A percentile compares a stretch with the other conserved stretches of the same genome.
These are phyloP conservation scores for Podila minutissima DNA, from an alignment of 192 early-diverging fungal genomes.

Conservation along the genomic window DNA sequence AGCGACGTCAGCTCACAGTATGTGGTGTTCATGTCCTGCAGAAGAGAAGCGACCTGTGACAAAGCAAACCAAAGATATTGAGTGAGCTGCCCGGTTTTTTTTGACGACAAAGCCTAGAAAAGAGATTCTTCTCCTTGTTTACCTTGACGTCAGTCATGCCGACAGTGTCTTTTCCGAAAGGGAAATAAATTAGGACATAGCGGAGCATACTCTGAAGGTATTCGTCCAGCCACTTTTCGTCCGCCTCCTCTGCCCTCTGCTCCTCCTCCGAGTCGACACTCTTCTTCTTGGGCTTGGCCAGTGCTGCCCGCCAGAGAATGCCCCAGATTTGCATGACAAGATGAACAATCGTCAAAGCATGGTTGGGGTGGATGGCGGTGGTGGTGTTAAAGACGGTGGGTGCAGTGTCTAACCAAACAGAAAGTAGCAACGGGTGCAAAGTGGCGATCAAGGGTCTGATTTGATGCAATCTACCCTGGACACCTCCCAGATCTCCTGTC, in stretches of 20 bases:
- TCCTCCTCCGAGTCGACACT: conserved; percentile 29
- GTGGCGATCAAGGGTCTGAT: conserved; percentile 54
- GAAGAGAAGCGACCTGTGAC: conserved; percentile 57
- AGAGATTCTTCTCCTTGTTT: neutral
- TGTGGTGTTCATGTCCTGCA: conserved; percentile 77
- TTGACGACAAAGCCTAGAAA: too few species aligned
- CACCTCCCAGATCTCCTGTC: conserved; percentile 29
- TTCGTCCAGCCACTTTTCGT: conserved; percentile 53
- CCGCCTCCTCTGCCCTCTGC: conserved; percentile 20
- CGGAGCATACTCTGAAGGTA: conserved; percentile 70
- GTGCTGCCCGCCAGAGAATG: conserved; percentile 73
- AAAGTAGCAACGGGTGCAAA: conserved; percentile 74
- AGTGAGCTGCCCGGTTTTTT: neutral
- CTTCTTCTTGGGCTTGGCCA: conserved; percentile 32
- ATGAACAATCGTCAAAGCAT: conserved; percentile 70
- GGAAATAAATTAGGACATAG: conserved; percentile 79
- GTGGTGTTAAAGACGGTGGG: conserved; percentile 69
- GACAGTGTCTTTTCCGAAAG: conserved; percentile 70
- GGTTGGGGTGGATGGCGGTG: conserved; percentile 55
- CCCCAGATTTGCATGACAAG: conserved; percentile 72
- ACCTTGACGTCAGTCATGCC: conserved; percentile 65
- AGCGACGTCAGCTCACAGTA: conserved; percentile 73
- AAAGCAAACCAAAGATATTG: neutral
- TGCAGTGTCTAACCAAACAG: conserved; percentile 81
- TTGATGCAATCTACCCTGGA: conserved; percentile 28